Evolutionary conservation across 108 stramenopile species (phyloP).

Genomic region (Schizochytrium sp.): DNA sequence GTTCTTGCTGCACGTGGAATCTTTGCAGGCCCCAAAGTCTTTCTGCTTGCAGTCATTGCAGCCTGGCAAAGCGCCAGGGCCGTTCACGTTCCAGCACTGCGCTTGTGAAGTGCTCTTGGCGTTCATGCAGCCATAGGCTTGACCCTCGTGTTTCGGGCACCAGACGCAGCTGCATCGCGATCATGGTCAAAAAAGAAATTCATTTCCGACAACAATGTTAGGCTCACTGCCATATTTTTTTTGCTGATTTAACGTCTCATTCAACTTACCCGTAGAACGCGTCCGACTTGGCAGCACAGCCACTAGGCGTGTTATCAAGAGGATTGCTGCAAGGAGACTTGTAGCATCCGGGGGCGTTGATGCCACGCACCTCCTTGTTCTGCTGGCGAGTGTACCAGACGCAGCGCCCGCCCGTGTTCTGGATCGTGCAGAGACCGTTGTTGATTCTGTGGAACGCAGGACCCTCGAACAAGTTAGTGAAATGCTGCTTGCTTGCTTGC

Average conservation of each 20-base stretch:
- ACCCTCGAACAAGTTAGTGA: too few relatives aligned
- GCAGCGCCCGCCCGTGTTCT: slow-evolving; percentile 16
- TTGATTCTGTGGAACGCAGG: neutral
- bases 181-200: too few relatives aligned
- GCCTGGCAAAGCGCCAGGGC: neutral
- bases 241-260: neutral
- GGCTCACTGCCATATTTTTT: too few relatives aligned
- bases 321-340: neutral
- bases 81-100: neutral
- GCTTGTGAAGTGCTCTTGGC: neutral
- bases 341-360: neutral
- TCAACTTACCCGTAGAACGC: neutral
- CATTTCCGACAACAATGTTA: too few relatives aligned
- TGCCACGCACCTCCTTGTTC: neutral
- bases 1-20: neutral
- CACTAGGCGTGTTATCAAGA: neutral
- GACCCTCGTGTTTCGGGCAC: neutral
- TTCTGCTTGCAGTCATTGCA: neutral
- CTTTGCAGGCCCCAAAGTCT: neutral
- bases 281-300: neutral
- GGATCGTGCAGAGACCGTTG: neutral
- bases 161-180: neutral
- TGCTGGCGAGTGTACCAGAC: neutral
- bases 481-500: neutral
- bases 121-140: slow-evolving; percentile 8